A percentile compares a stretch with the other conserved stretches of the same genome.
Evolutionary conservation across 1,284 basidiomycete genomes (phyloP).

Genomic region (Butyriboletus appendiculatus): DNA sequence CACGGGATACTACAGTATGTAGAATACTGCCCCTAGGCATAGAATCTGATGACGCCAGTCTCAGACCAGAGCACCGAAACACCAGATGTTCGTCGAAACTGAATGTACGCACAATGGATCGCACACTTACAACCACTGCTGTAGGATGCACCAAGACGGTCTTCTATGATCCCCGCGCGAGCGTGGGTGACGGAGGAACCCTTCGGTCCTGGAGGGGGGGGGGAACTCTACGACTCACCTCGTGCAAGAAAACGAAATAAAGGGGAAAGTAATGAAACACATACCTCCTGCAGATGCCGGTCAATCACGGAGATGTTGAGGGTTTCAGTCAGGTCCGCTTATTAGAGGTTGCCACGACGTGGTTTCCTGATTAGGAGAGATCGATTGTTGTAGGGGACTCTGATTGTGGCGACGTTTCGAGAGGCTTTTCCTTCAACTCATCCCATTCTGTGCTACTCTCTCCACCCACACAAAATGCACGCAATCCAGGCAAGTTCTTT

Average conservation of each 20-base stretch:
- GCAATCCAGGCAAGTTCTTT: slow-evolving; percentile 59
- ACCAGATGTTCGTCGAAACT: no score
- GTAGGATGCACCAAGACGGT: neutral
- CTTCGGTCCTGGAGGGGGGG: no score
- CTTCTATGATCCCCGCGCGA: no score
- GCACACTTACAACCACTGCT: neutral
- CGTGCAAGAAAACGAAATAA: no score
- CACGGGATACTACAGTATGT: neutral
- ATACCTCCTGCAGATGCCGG: no score
- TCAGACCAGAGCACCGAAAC: no score
- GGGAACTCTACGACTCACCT: no score
- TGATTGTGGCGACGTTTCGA: slow-evolving; percentile 31
- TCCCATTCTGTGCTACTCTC: slow-evolving; percentile 9
- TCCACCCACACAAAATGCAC: slow-evolving; percentile 50
- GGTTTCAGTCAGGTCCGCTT: neutral
- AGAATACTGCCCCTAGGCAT: neutral
- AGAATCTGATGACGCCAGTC: no score
- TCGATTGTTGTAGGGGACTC: slow-evolving; percentile 35
- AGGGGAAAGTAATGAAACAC: no score
- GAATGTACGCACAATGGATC: no score
- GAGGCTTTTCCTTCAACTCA: slow-evolving; percentile 18
- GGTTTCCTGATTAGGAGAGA: slow-evolving; percentile 34
- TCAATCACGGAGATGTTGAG: no score
- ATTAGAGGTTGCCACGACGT: slow-evolving; percentile 24
- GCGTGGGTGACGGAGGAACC: no score